Evolutionary conservation across 139 green algal genomes (phyloP).

Genomic region (Protoeuglena noctilucae): DNA sequence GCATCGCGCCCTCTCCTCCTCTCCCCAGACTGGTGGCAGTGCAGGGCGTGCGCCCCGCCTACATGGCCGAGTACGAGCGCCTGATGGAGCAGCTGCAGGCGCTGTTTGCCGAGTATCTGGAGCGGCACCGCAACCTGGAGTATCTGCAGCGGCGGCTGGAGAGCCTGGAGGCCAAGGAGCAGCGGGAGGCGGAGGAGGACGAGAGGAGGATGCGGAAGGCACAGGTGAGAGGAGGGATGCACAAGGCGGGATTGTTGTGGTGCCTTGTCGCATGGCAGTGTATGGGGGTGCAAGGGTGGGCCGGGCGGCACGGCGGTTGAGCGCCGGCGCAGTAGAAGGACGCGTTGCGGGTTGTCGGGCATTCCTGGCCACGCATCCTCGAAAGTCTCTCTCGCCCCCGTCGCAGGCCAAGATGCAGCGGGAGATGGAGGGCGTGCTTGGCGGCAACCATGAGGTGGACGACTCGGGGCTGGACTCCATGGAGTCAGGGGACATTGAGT

Average conservation of each 20-base stretch:
- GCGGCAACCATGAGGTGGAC: conserved; percentile 41
- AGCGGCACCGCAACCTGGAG: conserved; percentile 55
- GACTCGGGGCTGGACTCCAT: conserved; percentile 7
- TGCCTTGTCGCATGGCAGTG: not conserved
- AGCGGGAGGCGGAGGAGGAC: conserved; percentile 40
- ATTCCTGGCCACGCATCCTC: not conserved
- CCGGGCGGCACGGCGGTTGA: no score
- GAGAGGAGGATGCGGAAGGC: conserved; percentile 37
- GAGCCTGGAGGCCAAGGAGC: no score
- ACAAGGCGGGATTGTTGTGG: not conserved
- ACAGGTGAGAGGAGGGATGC: conserved; percentile 4
- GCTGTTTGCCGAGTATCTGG: conserved; percentile 25
- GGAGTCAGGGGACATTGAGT: not conserved
- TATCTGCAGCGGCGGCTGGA: conserved; percentile 58
- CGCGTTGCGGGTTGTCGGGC: not conserved
- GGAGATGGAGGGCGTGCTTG: conserved; percentile 39
- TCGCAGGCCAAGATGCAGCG: conserved; percentile 62
- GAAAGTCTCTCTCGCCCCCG: not conserved
- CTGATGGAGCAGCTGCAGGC: conserved; percentile 48
- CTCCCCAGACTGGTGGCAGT: conserved; percentile 39
- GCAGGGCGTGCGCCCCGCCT: conserved; percentile 44
- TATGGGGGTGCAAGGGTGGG: no score
- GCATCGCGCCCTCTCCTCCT: no score
- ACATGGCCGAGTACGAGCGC: conserved; percentile 72
- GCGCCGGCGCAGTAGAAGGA: no score